A percentile compares a stretch with the other conserved stretches of the same genome.
These are phyloP conservation scores for Fusarium liriodendri DNA, from an alignment of 2,329 filamentous ascomycete species.

Conservation along the genomic window DNA sequence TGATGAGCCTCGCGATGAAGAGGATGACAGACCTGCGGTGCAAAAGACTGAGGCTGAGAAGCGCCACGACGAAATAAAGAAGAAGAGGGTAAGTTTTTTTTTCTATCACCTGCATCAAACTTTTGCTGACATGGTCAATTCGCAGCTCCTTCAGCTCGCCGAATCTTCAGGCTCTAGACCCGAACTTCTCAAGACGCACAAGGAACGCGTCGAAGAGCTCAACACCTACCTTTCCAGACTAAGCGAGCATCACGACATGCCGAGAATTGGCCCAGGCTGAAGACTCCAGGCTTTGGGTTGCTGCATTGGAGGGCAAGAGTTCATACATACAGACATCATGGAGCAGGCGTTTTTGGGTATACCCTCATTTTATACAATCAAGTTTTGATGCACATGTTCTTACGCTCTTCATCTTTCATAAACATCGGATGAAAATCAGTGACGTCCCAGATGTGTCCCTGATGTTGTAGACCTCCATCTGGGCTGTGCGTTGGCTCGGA, in stretches of 20 bases:
- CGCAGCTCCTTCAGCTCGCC: slow-evolving; percentile 83
- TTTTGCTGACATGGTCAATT: slow-evolving; percentile 10
- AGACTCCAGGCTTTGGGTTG: neutral
- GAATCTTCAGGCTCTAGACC: slow-evolving; percentile 67
- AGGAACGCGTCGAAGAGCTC: slow-evolving; percentile 93
- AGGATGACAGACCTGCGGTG: slow-evolving; percentile 44
- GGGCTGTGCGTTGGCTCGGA: neutral
- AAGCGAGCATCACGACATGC: slow-evolving; percentile 98
- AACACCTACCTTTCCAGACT: slow-evolving; percentile 93
- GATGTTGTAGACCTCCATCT: neutral
- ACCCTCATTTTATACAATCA: slow-evolving; percentile 25
- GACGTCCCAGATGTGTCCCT: neutral
- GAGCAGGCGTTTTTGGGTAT: slow-evolving; percentile 43
- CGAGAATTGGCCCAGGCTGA: slow-evolving; percentile 71
- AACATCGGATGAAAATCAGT: neutral
- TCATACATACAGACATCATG: slow-evolving; percentile 1
- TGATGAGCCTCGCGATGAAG: slow-evolving; percentile 47
- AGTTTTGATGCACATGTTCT: neutral
- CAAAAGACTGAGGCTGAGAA: slow-evolving; percentile 87
- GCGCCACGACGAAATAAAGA: slow-evolving; percentile 81
- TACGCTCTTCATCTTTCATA: neutral
- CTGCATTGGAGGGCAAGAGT: neutral
- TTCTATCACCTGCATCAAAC: neutral
- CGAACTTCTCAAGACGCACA: slow-evolving; percentile 95
- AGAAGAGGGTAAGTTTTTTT: slow-evolving; percentile 76